A percentile compares a stretch with the other conserved stretches of the same genome.
Evolutionary conservation across 2,329 filamentous ascomycete species (phyloP).

Genomic region (Cladosporium sp.): DNA sequence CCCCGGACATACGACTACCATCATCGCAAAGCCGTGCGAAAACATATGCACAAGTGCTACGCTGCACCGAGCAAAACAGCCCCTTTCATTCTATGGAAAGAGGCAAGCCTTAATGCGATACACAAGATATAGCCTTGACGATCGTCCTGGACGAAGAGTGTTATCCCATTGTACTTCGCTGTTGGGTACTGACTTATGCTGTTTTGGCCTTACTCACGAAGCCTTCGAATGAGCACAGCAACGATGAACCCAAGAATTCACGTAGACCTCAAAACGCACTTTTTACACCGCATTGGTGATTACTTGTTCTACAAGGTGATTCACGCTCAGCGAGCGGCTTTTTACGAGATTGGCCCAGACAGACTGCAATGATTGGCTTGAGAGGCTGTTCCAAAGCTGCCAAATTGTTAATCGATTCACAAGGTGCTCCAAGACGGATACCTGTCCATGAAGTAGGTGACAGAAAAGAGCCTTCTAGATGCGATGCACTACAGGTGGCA

Average conservation of each 20-base stretch:
- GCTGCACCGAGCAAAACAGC: neutral
- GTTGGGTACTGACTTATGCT: too few species aligned
- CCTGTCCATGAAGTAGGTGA: neutral
- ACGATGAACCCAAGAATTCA: too few species aligned
- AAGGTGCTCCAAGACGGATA: neutral
- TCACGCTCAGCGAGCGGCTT: neutral
- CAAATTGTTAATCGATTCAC: neutral
- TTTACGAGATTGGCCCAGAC: neutral
- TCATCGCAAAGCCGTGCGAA: neutral
- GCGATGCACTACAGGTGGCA: neutral
- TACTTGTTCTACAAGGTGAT: too few species aligned
- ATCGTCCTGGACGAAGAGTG: too few species aligned
- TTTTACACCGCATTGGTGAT: too few species aligned
- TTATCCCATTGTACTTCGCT: too few species aligned
- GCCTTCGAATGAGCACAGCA: too few species aligned
- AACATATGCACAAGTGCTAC: neutral
- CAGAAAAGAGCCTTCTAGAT: neutral
- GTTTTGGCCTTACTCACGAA: too few species aligned
- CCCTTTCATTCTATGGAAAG: too few species aligned
- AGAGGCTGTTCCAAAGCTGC: neutral
- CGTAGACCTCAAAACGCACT: too few species aligned
- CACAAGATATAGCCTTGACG: neutral
- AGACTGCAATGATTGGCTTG: neutral
- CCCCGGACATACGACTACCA: neutral
- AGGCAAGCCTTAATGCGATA: too few species aligned